Percentiles rank a stretch among this genome's conserved stretches.
Evolutionary conservation across 2,329 filamentous ascomycete species (phyloP).

Genomic region (Neopestalotiopsis clavispora): DNA sequence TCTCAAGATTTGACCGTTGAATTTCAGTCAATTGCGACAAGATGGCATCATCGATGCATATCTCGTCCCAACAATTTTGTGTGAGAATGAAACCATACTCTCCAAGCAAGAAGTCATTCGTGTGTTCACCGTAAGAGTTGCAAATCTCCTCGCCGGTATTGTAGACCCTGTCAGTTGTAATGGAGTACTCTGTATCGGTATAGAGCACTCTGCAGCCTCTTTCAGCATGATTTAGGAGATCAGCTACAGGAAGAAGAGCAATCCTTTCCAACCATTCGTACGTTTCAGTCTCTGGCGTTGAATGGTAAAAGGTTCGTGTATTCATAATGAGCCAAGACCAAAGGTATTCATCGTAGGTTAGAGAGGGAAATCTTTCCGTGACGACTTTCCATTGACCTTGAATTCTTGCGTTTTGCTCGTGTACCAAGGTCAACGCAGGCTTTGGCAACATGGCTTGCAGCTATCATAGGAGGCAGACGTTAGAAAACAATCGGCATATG

Average conservation of each 20-base stretch:
- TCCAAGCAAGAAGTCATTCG: slow-evolving; percentile 55
- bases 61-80: slow-evolving; percentile 26
- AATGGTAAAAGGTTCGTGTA: slow-evolving; percentile 64
- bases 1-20: neutral
- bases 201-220: slow-evolving; percentile 16
- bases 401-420: slow-evolving; percentile 30
- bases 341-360: slow-evolving; percentile 38
- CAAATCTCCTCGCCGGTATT: slow-evolving; percentile 47
- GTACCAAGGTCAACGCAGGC: neutral
- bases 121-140: slow-evolving; percentile 55
- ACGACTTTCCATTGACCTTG: slow-evolving; percentile 8
- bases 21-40: slow-evolving; percentile 12
- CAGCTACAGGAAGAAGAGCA: slow-evolving; percentile 18
- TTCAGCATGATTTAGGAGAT: slow-evolving; percentile 19
- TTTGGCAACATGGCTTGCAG: slow-evolving; percentile 13
- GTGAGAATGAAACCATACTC: slow-evolving; percentile 42
- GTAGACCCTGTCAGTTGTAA: slow-evolving; percentile 15
- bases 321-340: slow-evolving; percentile 67
- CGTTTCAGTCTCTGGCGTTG: slow-evolving; percentile 42
- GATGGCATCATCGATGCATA: slow-evolving; percentile 25
- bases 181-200: slow-evolving; percentile 4
- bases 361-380: neutral
- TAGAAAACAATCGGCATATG: too few species aligned
- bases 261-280: slow-evolving; percentile 23
- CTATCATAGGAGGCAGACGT: neutral